Evolutionary conservation across 2,329 filamentous ascomycete genomes (phyloP).

Genomic region (Paecilomyces sp.): DNA sequence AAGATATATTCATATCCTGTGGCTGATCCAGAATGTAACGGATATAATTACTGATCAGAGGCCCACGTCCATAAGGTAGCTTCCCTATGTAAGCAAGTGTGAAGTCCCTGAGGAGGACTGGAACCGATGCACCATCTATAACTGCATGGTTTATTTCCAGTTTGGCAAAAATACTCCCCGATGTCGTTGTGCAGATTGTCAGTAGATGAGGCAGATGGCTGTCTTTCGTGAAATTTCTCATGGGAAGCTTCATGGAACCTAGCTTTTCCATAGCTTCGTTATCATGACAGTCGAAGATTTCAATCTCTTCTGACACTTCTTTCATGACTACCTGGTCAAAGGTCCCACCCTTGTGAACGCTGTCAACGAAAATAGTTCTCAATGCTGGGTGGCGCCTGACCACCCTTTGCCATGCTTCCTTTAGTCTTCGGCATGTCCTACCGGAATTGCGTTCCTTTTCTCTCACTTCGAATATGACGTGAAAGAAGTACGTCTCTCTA

Average conservation of each 20-base stretch:
- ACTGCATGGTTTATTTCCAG: conserved; percentile 33
- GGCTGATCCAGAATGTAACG: conserved; percentile 22
- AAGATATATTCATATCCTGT: conserved; percentile 16
- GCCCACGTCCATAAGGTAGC: conserved; percentile 18
- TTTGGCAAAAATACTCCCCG: conserved; percentile 24
- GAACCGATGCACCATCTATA: conserved; percentile 29
- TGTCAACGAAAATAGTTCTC: conserved; percentile 28
- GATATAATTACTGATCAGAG: conserved; percentile 31
- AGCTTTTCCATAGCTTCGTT: conserved; percentile 19
- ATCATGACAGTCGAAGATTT: conserved; percentile 23
- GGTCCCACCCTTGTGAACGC: conserved; percentile 23
- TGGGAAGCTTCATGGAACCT: conserved; percentile 18
- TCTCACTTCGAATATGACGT: conserved; percentile 27
- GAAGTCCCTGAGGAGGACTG: conserved; percentile 24
- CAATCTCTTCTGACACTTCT: conserved; percentile 14
- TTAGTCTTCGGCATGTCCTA: conserved; percentile 19
- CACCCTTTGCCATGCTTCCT: conserved; percentile 25
- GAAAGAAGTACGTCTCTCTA: conserved; percentile 27
- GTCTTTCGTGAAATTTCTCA: conserved; percentile 16
- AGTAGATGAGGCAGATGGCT: conserved; percentile 26
- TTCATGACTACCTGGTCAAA: conserved; percentile 33
- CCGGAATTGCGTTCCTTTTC: conserved; percentile 8
- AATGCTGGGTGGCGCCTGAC: conserved; percentile 26
- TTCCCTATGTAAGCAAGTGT: conserved; percentile 23
- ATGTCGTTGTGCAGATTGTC: conserved; percentile 23